Evolutionary conservation across 768 basidiomycete genomes (phyloP).

Genomic region (Boletus vinaceobasis): DNA sequence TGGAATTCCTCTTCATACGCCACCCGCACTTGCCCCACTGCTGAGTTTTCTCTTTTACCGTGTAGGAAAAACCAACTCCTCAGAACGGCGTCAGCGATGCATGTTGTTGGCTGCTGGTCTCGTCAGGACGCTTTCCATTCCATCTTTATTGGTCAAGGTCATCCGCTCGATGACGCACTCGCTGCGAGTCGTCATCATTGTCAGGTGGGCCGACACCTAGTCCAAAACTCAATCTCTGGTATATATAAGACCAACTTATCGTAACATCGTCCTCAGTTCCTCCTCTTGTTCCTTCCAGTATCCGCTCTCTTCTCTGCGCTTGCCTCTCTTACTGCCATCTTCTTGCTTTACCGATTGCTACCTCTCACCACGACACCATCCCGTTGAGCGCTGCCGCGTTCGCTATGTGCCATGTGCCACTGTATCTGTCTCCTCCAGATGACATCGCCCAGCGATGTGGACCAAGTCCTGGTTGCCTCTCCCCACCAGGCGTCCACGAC

Average conservation of each 20-base stretch:
- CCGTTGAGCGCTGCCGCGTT: not conserved
- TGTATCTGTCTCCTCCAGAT: not conserved
- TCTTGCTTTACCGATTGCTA: conserved; percentile 1
- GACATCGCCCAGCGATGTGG: not conserved
- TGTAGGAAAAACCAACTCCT: too few species aligned
- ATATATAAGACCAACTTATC: conserved; percentile 4
- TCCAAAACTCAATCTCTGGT: not conserved
- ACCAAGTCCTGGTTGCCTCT: too few species aligned
- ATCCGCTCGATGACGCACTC: not conserved
- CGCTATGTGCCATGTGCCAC: not conserved
- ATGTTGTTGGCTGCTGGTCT: too few species aligned
- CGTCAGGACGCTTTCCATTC: too few species aligned
- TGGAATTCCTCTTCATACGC: too few species aligned
- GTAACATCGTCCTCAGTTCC: not conserved
- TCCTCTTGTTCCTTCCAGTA: not conserved
- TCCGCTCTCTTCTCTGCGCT: not conserved
- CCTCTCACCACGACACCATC: not conserved
- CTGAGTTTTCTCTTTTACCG: too few species aligned
- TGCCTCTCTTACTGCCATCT: not conserved
- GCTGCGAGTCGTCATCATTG: not conserved
- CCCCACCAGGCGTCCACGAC: not conserved
- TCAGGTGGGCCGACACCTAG: not conserved
- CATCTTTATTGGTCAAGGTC: not conserved
- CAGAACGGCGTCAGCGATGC: too few species aligned
- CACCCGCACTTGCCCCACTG: too few species aligned